A percentile compares a stretch with the other conserved stretches of the same genome.
Evolutionary conservation across 768 basidiomycete species (phyloP).

Genomic region (Leucosporidium scottii): DNA sequence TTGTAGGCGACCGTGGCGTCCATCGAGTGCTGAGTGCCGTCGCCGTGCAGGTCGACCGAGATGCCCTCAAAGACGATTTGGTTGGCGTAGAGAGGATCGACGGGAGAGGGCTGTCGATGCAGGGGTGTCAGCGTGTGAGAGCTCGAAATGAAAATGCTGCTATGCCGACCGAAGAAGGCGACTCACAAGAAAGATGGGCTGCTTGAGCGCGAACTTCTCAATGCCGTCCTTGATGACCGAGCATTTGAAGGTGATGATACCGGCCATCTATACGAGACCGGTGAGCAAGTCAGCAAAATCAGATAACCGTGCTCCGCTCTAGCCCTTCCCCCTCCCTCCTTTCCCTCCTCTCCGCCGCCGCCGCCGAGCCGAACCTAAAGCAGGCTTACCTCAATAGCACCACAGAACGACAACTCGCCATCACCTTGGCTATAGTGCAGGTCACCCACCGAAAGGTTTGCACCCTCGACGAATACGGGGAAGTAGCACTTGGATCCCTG

Average conservation of each 20-base stretch:
- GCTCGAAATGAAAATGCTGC: no score
- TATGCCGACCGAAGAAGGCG: neutral
- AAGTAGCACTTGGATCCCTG: constrained; percentile 53
- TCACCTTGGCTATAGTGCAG: constrained; percentile 75
- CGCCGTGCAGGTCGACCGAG: constrained; percentile 52
- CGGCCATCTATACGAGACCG: constrained; percentile 75
- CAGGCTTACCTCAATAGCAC: no score
- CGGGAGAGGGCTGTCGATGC: constrained; percentile 56
- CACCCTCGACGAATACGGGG: constrained; percentile 68
- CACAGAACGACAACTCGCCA: constrained; percentile 39
- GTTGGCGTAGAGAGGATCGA: constrained; percentile 67
- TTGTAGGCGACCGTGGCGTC: constrained; percentile 69
- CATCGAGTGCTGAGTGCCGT: constrained; percentile 70
- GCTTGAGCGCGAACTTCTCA: constrained; percentile 64
- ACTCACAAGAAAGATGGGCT: constrained; percentile 65
- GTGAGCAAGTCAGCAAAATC: no score
- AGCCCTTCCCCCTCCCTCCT: neutral
- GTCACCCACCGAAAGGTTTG: constrained; percentile 70
- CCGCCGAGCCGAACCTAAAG: no score
- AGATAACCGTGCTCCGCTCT: no score
- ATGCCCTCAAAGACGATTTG: constrained; percentile 72
- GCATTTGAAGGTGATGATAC: constrained; percentile 63
- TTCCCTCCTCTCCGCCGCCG: no score
- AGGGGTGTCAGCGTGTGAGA: neutral
- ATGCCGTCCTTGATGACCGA: constrained; percentile 68